phyloP scores from a whole-genome alignment of 208 protist genomes.

The Trypanosoma platydactyli region DNA sequence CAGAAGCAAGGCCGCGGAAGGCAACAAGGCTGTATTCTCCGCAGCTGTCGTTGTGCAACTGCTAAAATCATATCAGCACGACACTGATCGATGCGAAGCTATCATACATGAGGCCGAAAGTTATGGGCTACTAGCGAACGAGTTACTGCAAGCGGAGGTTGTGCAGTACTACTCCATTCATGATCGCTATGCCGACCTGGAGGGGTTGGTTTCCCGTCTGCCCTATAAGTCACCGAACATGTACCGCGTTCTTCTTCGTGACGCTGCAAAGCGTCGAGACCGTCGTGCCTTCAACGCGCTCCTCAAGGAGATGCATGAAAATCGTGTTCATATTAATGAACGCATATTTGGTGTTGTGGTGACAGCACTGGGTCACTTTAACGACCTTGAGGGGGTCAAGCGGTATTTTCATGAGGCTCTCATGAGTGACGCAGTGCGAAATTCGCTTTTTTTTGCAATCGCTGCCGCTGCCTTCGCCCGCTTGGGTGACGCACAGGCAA shows the following conservation, averaged over 20 bases:
- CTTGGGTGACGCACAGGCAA: constrained; percentile 47
- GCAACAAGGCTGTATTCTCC: constrained; percentile 41
- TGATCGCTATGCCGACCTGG: constrained; percentile 48
- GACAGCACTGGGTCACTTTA: constrained; percentile 57
- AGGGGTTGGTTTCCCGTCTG: constrained; percentile 60
- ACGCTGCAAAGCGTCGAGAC: constrained; percentile 63
- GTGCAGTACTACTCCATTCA: constrained; percentile 63
- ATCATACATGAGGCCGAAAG: constrained; percentile 72
- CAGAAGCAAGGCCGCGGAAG: constrained; percentile 42
- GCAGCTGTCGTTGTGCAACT: constrained; percentile 65
- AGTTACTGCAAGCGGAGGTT: constrained; percentile 80
- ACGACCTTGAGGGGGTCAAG: constrained; percentile 66
- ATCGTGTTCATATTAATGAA: constrained; percentile 64
- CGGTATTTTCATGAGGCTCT: constrained; percentile 60
- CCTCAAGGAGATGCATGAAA: constrained; percentile 46
- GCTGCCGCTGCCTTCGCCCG: constrained; percentile 69
- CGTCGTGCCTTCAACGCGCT: constrained; percentile 50
- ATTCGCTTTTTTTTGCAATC: constrained; percentile 81
- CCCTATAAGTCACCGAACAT: constrained; percentile 67
- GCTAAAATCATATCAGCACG: constrained; percentile 52
- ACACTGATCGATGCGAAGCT: constrained; percentile 44
- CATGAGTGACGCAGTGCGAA: constrained; percentile 41
- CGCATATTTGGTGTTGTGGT: constrained; percentile 79
- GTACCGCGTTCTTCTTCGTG: constrained; percentile 76
- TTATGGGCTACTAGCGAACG: constrained; percentile 61